These are phyloP conservation scores for Ophiosphaerella herpotricha DNA, from an alignment of 2,329 filamentous ascomycete genomes.

Conservation along the genomic window DNA sequence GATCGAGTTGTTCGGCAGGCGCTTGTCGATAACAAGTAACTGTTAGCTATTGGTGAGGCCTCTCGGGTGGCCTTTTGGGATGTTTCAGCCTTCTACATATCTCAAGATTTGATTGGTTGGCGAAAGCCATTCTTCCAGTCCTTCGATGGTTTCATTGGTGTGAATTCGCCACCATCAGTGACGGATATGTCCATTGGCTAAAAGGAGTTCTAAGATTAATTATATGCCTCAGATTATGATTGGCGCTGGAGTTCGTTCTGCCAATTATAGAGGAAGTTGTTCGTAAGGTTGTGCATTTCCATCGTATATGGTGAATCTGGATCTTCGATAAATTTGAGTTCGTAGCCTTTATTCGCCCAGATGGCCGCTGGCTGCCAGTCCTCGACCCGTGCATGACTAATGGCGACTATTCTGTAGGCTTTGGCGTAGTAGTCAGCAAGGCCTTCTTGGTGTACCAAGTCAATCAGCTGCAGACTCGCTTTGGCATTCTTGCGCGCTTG, in stretches of 20 bases:
- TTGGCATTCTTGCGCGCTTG: conserved; percentile 33
- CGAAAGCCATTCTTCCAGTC: no score
- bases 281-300: conserved; percentile 38
- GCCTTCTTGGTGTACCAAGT: conserved; percentile 40
- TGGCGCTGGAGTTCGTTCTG: conserved; percentile 16
- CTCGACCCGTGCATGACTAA: conserved; percentile 34
- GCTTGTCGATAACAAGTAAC: background rate
- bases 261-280: conserved; percentile 36
- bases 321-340: conserved; percentile 36
- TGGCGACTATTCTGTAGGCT: conserved; percentile 37
- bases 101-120: no score
- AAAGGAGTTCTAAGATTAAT: background rate
- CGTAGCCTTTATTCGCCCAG: conserved; percentile 40
- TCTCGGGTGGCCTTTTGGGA: background rate
- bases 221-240: background rate
- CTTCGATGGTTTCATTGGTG: no score
- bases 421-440: conserved; percentile 43
- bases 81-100: background rate
- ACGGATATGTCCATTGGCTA: no score
- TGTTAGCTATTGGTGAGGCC: no score
- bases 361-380: conserved; percentile 37
- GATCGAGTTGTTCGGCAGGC: background rate
- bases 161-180: no score
- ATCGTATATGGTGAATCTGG: conserved; percentile 26
- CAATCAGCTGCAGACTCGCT: conserved; percentile 31